These are phyloP conservation scores for Penicillium glabrum DNA, from an alignment of 2,329 filamentous ascomycete species.

Conservation along the genomic window DNA sequence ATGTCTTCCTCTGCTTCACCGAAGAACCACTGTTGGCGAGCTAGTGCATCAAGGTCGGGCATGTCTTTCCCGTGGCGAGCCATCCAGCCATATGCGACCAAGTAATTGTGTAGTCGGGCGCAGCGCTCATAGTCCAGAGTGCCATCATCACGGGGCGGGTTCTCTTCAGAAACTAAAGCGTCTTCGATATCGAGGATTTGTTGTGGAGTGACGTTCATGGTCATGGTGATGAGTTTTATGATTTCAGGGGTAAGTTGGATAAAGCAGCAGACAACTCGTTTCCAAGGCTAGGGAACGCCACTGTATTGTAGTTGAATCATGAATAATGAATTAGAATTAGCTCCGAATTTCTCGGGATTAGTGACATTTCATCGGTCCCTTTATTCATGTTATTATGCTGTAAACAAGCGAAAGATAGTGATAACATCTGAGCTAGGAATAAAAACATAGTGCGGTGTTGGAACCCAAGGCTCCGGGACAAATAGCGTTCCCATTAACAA, in stretches of 20 bases:
- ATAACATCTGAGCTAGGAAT: no score
- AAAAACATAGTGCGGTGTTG: no score
- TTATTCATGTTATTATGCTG: no score
- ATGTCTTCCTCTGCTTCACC: background rate
- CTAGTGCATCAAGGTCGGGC: slow-evolving; percentile 9
- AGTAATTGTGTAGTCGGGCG: slow-evolving; percentile 22
- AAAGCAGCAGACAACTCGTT: background rate
- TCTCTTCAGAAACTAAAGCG: slow-evolving; percentile 7
- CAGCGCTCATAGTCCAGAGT: slow-evolving; percentile 17
- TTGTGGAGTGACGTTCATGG: slow-evolving; percentile 7
- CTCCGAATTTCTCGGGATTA: no score
- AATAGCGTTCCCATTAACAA: no score
- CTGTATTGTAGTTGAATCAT: no score
- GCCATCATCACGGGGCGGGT: slow-evolving; percentile 7
- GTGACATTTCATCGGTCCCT: no score
- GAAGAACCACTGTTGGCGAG: background rate
- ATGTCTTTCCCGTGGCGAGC: slow-evolving; percentile 9
- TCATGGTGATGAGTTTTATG: background rate
- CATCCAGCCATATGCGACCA: slow-evolving; percentile 21
- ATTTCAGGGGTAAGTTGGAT: background rate
- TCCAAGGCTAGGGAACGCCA: no score
- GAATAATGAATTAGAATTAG: no score
- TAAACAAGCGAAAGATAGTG: no score
- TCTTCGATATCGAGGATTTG: slow-evolving; percentile 14
- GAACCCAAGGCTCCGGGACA: no score